These are phyloP conservation scores for Gossypium mustelinum DNA, from an alignment of 345 rosid genomes.

Conservation along the genomic window DNA sequence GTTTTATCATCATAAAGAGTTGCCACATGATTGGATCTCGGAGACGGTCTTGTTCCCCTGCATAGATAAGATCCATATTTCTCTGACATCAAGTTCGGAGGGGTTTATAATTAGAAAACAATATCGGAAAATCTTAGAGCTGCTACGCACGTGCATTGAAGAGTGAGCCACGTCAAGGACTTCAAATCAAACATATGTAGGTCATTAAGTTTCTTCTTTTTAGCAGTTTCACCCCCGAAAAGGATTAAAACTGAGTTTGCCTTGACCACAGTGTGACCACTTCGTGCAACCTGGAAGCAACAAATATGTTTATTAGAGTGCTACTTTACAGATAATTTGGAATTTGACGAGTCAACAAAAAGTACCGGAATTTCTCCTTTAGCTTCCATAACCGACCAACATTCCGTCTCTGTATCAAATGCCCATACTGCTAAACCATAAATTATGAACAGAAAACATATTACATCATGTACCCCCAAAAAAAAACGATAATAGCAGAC, in stretches of 20 bases:
- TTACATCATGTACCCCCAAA: not conserved
- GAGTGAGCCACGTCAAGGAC: constrained; percentile 93
- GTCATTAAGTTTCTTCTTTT: constrained; percentile 86
- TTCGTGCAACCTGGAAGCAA: constrained; percentile 72
- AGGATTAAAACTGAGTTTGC: constrained; percentile 75
- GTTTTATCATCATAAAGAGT: constrained; percentile 78
- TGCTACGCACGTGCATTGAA: constrained; percentile 82
- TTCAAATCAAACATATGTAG: constrained; percentile 95
- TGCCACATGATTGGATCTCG: constrained; percentile 85
- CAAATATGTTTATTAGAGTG: constrained; percentile 6
- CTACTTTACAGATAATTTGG: not conserved
- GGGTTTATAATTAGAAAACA: constrained; percentile 1
- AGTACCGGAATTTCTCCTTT: constrained; percentile 92
- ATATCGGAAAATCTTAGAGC: not conserved
- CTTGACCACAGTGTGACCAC: constrained; percentile 82
- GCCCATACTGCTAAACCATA: constrained; percentile 66
- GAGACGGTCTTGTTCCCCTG: constrained; percentile 89
- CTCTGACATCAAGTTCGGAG: not conserved
- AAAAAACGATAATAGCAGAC: not conserved
- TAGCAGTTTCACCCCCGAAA: constrained; percentile 91
- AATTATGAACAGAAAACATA: constrained; percentile 18
- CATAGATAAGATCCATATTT: not conserved
- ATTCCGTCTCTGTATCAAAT: constrained; percentile 80
- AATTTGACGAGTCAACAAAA: not conserved
- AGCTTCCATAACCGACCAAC: constrained; percentile 93